A percentile compares a stretch with the other conserved stretches of the same genome.
Conservation (phyloP, 2,329 filamentous ascomycete species). For the Torrubiella hemipterigena region DNA sequence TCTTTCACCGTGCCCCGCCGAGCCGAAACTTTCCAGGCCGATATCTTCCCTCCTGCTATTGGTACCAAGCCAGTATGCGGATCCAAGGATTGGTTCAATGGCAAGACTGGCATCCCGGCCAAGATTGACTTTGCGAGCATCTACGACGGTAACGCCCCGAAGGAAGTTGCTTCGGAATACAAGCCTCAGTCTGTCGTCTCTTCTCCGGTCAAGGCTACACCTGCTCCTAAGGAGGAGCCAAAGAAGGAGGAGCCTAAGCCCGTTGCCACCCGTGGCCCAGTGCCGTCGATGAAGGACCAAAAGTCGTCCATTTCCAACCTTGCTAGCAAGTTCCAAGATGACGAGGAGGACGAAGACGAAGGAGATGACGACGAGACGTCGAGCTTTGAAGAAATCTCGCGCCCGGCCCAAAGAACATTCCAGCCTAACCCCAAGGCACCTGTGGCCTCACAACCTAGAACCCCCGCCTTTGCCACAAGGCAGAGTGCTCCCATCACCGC, state of each 20-base stretch:
- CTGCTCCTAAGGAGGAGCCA: constrained; percentile 22
- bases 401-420: constrained; percentile 57
- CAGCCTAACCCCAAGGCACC: no score
- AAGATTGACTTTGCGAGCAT: constrained; percentile 92
- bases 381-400: constrained; percentile 77
- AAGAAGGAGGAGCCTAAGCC: constrained; percentile 47
- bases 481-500: constrained; percentile 9
- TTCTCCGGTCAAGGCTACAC: constrained; percentile 27
- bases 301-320: constrained; percentile 76
- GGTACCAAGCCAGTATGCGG: constrained; percentile 73
- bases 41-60: constrained; percentile 83
- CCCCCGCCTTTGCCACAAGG: constrained; percentile 25
- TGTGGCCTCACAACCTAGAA: constrained; percentile 22
- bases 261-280: constrained; percentile 32
- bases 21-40: constrained; percentile 89
- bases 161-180: constrained; percentile 62
- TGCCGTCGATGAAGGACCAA: constrained; percentile 69
- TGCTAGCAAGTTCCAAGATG: constrained; percentile 77
- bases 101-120: constrained; percentile 71
- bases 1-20: constrained; percentile 94
- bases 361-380: constrained; percentile 52
- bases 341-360: constrained; percentile 49
- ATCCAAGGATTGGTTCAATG: constrained; percentile 71
- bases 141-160: constrained; percentile 72
- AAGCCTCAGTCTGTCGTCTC: constrained; percentile 40